Base-by-base conservation (phyloP, 345 rosid species). In the Orychophragmus violaceus region DNA sequence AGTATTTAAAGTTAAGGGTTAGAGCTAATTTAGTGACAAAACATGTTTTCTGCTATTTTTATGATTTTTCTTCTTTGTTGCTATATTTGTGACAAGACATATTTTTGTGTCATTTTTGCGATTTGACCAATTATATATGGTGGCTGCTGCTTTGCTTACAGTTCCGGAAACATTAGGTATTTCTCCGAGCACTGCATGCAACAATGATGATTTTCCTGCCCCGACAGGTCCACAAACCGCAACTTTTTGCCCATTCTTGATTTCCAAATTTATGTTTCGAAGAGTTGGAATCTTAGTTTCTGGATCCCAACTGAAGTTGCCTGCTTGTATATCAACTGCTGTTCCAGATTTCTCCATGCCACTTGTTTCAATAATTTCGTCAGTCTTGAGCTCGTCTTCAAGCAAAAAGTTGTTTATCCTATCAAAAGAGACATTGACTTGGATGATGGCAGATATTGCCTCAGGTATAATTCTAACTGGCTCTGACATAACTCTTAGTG, bases 181-280 rank as follows among this genome's bases (percentile, higher is more conserved):
- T 77, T 90, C 90, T 68, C 87, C 82, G 0, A 87, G 88, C 42
- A 85, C 74, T 14, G 95, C 88, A 58, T 72, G 77, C 64, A 87
- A 74, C 59, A 87, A 59, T 3, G 97, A 85, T 39, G 95, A 87
- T 72, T 87, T 90, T 18, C 97, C 95, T 0, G 90, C 83, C 1
- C 95, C 92, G 16, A 90, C 95, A 5, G 85, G 81, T 30, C 97
- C 95, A 32, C 97, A 88, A 50, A 90, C 74, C 19, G 97, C 93
- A 66, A 91, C 62, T 61, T 91, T 86, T 33, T 85, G 82, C 22
- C 88, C 83, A 18, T 39, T 11, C 63, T 72, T 79, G 4, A 82
- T 64, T 18, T 85, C 80, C 51, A 91, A 56, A 52, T 74, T 66
- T 42, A 86, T 72, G 67, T 79, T 36, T 33, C 52, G 33, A 24